Conservation (phyloP, 1,284 basidiomycete genomes). For the Agroathelia rolfsii region DNA sequence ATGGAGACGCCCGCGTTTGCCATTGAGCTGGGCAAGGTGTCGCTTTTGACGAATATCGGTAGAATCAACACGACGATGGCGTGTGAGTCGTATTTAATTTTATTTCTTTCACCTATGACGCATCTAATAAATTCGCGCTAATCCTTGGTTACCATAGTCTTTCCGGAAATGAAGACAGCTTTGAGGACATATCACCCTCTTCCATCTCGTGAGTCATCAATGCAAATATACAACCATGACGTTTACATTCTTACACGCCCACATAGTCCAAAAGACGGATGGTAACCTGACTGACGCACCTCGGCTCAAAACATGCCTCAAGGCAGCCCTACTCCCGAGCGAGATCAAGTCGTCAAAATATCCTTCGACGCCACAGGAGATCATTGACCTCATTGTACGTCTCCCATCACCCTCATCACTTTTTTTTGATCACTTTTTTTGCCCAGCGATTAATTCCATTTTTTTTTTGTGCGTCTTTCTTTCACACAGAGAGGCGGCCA, state of each 20-base stretch:
- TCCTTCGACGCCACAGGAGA: constrained; percentile 62
- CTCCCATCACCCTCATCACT: constrained; percentile 8
- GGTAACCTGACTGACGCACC: constrained; percentile 65
- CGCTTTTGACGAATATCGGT: constrained; percentile 84
- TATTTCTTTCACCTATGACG: constrained; percentile 12
- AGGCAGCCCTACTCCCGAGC: constrained; percentile 49
- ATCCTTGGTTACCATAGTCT: constrained; percentile 24
- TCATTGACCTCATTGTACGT: constrained; percentile 53
- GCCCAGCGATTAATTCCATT: constrained; percentile 3
- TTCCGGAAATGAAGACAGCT: constrained; percentile 62
- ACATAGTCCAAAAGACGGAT: constrained; percentile 56
- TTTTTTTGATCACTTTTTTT: constrained; percentile 1
- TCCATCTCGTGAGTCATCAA: too few relatives aligned
- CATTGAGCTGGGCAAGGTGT: constrained; percentile 76
- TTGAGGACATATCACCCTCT: constrained; percentile 65
- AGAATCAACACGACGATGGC: constrained; percentile 92
- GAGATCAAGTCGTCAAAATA: constrained; percentile 60
- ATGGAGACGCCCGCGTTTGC: constrained; percentile 70
- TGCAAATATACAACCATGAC: too few relatives aligned
- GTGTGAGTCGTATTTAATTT: constrained; percentile 41
- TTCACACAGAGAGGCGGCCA: constrained; percentile 45
- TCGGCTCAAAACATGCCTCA: constrained; percentile 52
- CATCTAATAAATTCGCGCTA: constrained; percentile 11
- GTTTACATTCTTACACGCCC: too few relatives aligned
- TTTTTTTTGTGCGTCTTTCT: constrained; percentile 9